A percentile compares a stretch with the other conserved stretches of the same genome.
These are phyloP conservation scores for Amphirosellinia nigrospora DNA, from an alignment of 495 filamentous ascomycete species.

Conservation along the genomic window DNA sequence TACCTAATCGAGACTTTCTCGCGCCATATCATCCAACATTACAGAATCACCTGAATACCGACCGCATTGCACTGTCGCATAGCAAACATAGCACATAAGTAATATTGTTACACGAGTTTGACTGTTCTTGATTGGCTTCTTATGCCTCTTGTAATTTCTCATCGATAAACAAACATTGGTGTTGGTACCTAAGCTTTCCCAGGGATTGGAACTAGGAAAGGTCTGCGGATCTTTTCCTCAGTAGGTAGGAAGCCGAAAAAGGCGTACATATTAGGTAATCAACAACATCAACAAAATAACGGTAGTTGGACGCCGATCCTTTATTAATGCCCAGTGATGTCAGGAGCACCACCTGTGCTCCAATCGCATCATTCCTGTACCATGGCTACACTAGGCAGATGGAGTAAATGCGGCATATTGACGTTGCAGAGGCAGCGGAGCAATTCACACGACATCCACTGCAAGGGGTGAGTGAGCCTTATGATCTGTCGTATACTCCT, in stretches of 20 bases:
- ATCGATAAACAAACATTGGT: not conserved
- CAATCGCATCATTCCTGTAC: not conserved
- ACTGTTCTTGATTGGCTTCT: too few species aligned
- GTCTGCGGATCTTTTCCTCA: too few species aligned
- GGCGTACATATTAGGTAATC: not conserved
- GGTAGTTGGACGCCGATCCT: not conserved
- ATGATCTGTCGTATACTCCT: not conserved
- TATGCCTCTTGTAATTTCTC: not conserved
- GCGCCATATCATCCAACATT: not conserved
- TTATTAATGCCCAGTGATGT: not conserved
- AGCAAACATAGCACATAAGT: not conserved
- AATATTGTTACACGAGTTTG: not conserved
- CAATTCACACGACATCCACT: not conserved
- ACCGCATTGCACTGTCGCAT: not conserved
- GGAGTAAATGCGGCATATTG: not conserved
- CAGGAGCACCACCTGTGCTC: not conserved
- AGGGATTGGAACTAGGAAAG: too few species aligned
- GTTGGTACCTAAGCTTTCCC: not conserved
- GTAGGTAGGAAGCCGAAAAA: not conserved
- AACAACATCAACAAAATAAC: not conserved
- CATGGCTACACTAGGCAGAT: not conserved
- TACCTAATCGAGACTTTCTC: constrained; percentile 2
- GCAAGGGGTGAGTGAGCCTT: not conserved
- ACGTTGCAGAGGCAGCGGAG: not conserved
- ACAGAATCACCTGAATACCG: not conserved